phyloP scores from a whole-genome alignment of 2,329 filamentous ascomycete genomes.

The Trichoderma afroharzianum region DNA sequence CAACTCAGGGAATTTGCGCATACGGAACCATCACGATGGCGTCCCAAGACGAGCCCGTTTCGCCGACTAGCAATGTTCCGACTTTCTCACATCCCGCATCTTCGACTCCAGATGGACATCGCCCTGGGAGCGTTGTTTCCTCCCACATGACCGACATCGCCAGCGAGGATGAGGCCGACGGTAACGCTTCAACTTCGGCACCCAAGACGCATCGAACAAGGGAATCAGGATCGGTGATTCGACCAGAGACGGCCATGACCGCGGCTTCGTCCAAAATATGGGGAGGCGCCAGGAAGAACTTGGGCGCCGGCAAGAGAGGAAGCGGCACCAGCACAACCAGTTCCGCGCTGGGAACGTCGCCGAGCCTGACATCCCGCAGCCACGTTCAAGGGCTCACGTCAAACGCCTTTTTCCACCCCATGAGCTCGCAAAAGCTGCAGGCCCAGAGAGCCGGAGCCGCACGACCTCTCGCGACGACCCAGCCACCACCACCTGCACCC shows the following conservation, averaged over 20 bases:
- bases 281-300: constrained; percentile 53
- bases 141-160: constrained; percentile 67
- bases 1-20: constrained; percentile 5
- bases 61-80: constrained; percentile 38
- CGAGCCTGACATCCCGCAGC: constrained; percentile 69
- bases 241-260: constrained; percentile 53
- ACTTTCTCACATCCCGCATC: constrained; percentile 37
- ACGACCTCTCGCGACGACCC: constrained; percentile 42
- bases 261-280: constrained; percentile 43
- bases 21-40: constrained; percentile 33
- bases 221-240: constrained; percentile 44
- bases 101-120: constrained; percentile 40
- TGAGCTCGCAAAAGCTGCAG: constrained; percentile 94
- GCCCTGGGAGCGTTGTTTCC: constrained; percentile 64
- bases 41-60: constrained; percentile 35
- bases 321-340: constrained; percentile 43
- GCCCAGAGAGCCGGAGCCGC: constrained; percentile 69
- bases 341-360: constrained; percentile 48
- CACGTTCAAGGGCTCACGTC: constrained; percentile 88
- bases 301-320: constrained; percentile 40
- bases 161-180: constrained; percentile 52
- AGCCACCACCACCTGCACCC: constrained; percentile 32
- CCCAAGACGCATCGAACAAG: constrained; percentile 20
- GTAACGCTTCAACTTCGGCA: constrained; percentile 24
- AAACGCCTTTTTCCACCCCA: constrained; percentile 89